Evolutionary conservation across 305 asterid species (phyloP), one percentile per base, ranked within the genome.

Genomic region (Nicotiana rustica): DNA sequence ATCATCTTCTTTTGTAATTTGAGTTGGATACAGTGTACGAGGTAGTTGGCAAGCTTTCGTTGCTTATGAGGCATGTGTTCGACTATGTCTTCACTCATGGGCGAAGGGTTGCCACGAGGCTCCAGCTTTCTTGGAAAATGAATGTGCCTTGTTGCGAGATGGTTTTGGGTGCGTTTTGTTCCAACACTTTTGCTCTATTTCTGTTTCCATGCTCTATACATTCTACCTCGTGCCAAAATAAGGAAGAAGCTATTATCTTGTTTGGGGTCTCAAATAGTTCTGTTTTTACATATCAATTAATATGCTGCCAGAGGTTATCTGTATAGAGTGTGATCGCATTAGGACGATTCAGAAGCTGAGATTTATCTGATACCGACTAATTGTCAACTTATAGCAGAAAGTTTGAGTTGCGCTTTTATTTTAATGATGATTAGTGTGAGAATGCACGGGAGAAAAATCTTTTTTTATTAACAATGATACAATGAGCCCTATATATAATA

Each of bases 51-150:
- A 87, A 55, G 85, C 85, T 77, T 92, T 94, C 79, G 89, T 93
- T 77, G 88, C 99, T 62, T 96, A 96, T 64, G 99, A 96, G 79
- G 98, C 99, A 36, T 96, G 99, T 80, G 93, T 92, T 79, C 91
- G 99, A 81, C 91, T 96, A n/a, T 96, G 99, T 84, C 98, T 96
- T 83, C 93, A 92, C 67, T 90, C 98, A 9, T 94, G 98, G 98
- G 95, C 97, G 57, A 89, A 87, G 84, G 94, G 92, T 78, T 86
- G 92, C 88, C 85, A 79, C 87, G 97, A 92, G 90, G 98, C 98
- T 80, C 97, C 97, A 2, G 29, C 85, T 33, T 96, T 96, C 83
- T 82, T 96, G 90, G 97, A 94, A 85, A 94, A 94, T 84, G 99
- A 96, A 88, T 92, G 97, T 86, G 95, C 96, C 13, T 79, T 89